Base-by-base conservation (phyloP, 495 filamentous ascomycete species). In the Penicillium lividum region DNA sequence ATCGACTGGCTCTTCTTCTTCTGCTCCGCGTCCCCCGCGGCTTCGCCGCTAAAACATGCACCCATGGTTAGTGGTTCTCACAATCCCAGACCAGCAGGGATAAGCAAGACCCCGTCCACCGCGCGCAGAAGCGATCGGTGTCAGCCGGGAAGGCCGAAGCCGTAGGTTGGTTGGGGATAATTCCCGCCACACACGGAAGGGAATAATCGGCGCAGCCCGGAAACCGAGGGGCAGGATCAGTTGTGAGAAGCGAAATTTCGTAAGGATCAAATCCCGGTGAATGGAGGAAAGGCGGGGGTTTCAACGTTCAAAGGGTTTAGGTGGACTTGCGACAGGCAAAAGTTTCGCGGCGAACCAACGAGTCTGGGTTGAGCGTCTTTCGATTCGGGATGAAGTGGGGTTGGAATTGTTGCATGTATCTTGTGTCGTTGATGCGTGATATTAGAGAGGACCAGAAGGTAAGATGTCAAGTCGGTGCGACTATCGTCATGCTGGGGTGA, bases 1-100 rank as follows among this genome's bases (percentile, higher is more conserved):
- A 98, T 98, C 72, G 85, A 86, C 74, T 95, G 91, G 73, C 93
- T 97, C 65, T 86, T 83, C 79, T 96, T 97, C 81, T 90, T 94
- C 80, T 90, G 88, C 73, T 98, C 94, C 67, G 81, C 85, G 72
- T 90, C 90, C 71, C 86, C 91, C 68, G 87, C 80, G 69, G 84
- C 85, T 61, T 81, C 78, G 38, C 87, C 85, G 77, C 91, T 95
- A 81, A 92, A 86, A 80, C 94, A 98, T 58, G 81, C 81, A 70
- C 94, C 94, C 94, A 98, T 98, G 70, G 68, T 67, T 51, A 51
- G 30, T 59, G 44, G 38, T 55, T 38, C 22, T 64, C 30, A 47
- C 29, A 53, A 43, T 66, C 58, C 61, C 61, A 64, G 62, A 64
- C 60, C 61, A 66, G 57, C 60, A 69, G 60, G 62, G 50, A 61